Evolutionary conservation across 2,329 filamentous ascomycete genomes (phyloP), one percentile per base, ranked within the genome.

Genomic region (Phialophora chinensis): DNA sequence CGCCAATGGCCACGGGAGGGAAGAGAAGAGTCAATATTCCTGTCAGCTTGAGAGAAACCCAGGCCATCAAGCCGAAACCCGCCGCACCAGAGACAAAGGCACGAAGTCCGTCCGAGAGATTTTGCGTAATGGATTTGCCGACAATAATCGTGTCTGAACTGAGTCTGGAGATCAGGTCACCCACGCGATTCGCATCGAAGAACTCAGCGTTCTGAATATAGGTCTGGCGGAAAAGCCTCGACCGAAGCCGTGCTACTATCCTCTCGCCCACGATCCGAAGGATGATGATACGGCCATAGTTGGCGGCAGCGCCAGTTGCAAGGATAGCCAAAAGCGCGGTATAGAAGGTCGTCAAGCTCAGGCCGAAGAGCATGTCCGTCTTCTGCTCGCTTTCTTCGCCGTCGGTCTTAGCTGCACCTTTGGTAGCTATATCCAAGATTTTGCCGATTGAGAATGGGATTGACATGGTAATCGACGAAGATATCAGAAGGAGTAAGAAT

Each of bases 81-180:
- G 94, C 94, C 35, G 87, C 88, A 72, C 95, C 95, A 72, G 93
- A 97, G 68, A 99, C 94, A 35, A 95, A 81, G 17, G 95, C 90
- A 67, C 95, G 87, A 60, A 99, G 85, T n/a, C 95, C 95, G 79
- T 99, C 95, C 5, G 94, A 98, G 58, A 99, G 82, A 76, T 99
- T 99, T 76, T 98, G 94, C 0, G 95, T 99, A 71, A 99, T 97
- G 74, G 93, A 97, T 80, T 99, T 99, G 76, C 94, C 95, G 62
- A 99, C 95, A 75, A 99, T 96, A 75, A 98, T 92, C 0, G 95
- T 97, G 77, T 99, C 96, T 1, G 93, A 96, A 74, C 94, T 93
- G 54, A 99, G 87, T 44, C 96, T 90, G 44, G 94, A 98, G 75
- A 99, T 97, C 73, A 99, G 82, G 77, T 99, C 95, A 77, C 95